A percentile compares a stretch with the other conserved stretches of the same genome.
Conservation (phyloP, 2,329 filamentous ascomycete species). For the Boeremia exigua region DNA sequence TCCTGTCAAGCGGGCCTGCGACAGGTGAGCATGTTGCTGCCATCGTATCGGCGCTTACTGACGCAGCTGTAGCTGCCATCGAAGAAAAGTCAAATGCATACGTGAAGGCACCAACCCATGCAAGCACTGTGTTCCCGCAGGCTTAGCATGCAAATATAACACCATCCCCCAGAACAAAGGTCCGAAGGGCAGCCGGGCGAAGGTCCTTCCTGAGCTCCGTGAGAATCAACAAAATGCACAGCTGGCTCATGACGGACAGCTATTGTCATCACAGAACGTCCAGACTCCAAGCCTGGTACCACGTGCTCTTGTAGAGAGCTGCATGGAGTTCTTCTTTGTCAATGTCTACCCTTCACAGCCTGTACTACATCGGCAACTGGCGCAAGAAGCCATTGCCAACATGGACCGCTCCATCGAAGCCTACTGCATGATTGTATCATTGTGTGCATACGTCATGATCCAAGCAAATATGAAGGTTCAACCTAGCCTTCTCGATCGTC, state of each 20-base stretch:
- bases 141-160: conserved; percentile 68
- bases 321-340: conserved; percentile 67
- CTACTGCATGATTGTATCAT: conserved; percentile 62
- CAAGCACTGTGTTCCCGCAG: conserved; percentile 65
- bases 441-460: conserved; percentile 59
- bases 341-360: conserved; percentile 71
- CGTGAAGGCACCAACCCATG: conserved; percentile 60
- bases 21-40: conserved; percentile 42
- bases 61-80: conserved; percentile 49
- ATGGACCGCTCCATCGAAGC: conserved; percentile 62
- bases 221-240: conserved; percentile 57
- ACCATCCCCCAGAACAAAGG: conserved; percentile 69
- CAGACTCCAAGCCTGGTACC: conserved; percentile 57
- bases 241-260: conserved; percentile 52
- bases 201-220: conserved; percentile 68
- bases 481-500: conserved; percentile 55
- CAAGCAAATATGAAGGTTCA: conserved; percentile 56
- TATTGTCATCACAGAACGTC: conserved; percentile 52
- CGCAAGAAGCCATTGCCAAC: conserved; percentile 60
- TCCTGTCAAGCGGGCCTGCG: conserved; percentile 51
- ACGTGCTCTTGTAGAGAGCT: conserved; percentile 58
- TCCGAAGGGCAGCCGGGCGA: conserved; percentile 66
- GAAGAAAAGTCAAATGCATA: conserved; percentile 60
- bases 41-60: conserved; percentile 8
- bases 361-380: conserved; percentile 59